These are phyloP conservation scores for Rhodotorula sp. DNA, from an alignment of 1,284 basidiomycete genomes.

Conservation along the genomic window DNA sequence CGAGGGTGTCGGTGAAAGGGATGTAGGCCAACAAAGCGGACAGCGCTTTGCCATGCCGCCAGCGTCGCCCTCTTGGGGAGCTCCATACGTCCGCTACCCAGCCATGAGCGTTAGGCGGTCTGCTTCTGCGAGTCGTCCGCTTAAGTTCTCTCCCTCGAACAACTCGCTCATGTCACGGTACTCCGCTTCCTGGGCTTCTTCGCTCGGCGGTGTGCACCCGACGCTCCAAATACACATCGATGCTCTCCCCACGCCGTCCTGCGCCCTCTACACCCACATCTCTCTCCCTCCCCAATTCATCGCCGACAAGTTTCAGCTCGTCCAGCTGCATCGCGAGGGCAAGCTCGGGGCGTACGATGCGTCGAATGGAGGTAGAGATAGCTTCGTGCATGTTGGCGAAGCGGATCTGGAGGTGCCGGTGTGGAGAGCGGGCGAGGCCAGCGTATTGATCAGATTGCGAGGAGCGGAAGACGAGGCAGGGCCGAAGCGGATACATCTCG, in stretches of 20 bases:
- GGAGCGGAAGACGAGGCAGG: background rate
- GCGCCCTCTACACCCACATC: conserved; percentile 29
- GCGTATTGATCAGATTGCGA: background rate
- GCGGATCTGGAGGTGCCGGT: conserved; percentile 37
- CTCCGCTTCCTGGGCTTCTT: background rate
- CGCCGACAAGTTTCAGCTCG: conserved; percentile 39
- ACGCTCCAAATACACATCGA: background rate
- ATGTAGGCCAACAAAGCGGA: too few species aligned
- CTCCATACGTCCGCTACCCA: too few species aligned
- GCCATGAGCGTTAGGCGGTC: too few species aligned
- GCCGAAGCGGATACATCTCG: conserved; percentile 10
- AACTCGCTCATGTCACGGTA: background rate
- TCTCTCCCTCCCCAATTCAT: conserved; percentile 31
- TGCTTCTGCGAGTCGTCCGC: too few species aligned
- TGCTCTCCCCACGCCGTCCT: background rate
- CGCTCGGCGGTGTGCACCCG: conserved; percentile 27
- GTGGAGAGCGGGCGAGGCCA: background rate
- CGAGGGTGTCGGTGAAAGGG: too few species aligned
- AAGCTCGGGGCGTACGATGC: conserved; percentile 58
- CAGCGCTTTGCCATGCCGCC: too few species aligned
- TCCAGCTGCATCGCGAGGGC: conserved; percentile 31
- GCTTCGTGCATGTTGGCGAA: conserved; percentile 71
- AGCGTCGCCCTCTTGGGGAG: too few species aligned
- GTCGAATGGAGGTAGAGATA: conserved; percentile 47
- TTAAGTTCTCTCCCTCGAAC: too few species aligned